phyloP scores from a whole-genome alignment of 2,329 filamentous ascomycete genomes.

The Diplodia intermedia region DNA sequence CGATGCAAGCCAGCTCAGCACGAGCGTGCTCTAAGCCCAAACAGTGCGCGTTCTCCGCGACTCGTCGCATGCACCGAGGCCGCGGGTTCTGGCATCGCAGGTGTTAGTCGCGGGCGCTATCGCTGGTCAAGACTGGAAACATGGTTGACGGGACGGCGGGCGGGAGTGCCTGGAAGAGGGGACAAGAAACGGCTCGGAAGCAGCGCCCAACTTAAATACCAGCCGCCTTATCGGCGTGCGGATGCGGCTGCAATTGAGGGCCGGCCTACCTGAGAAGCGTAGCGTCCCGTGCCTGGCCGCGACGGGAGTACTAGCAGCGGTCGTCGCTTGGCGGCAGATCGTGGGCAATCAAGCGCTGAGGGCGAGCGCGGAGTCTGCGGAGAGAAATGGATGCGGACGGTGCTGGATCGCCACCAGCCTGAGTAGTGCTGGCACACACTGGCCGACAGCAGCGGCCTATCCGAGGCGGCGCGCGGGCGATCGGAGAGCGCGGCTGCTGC shows the following conservation, averaged over 20 bases:
- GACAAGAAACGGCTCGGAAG: constrained; percentile 27
- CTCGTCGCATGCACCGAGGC: constrained; percentile 31
- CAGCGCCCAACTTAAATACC: constrained; percentile 30
- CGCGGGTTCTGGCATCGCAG: constrained; percentile 29
- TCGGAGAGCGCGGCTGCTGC: constrained; percentile 19
- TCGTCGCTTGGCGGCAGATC: constrained; percentile 28
- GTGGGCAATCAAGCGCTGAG: constrained; percentile 27
- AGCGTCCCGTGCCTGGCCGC: constrained; percentile 26
- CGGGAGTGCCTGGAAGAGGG: constrained; percentile 26
- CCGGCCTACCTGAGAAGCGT: constrained; percentile 26
- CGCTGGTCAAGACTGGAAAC: constrained; percentile 28
- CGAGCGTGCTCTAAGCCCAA: constrained; percentile 31
- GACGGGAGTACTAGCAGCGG: constrained; percentile 29
- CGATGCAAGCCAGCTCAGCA: constrained; percentile 33
- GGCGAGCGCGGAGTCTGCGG: constrained; percentile 17
- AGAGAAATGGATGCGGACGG: constrained; percentile 21
- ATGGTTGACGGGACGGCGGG: constrained; percentile 26
- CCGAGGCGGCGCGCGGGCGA: constrained; percentile 19
- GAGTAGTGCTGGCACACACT: constrained; percentile 8
- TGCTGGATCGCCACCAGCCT: constrained; percentile 2
- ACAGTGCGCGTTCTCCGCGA: constrained; percentile 29
- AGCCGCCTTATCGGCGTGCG: constrained; percentile 25
- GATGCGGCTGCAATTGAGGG: constrained; percentile 28
- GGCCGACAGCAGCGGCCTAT: constrained; percentile 3
- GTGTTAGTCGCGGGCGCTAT: constrained; percentile 31